A percentile compares a stretch with the other conserved stretches of the same genome.
phyloP scores from a whole-genome alignment of 768 basidiomycete genomes.

The Porphyrellus cyaneotinctus region DNA sequence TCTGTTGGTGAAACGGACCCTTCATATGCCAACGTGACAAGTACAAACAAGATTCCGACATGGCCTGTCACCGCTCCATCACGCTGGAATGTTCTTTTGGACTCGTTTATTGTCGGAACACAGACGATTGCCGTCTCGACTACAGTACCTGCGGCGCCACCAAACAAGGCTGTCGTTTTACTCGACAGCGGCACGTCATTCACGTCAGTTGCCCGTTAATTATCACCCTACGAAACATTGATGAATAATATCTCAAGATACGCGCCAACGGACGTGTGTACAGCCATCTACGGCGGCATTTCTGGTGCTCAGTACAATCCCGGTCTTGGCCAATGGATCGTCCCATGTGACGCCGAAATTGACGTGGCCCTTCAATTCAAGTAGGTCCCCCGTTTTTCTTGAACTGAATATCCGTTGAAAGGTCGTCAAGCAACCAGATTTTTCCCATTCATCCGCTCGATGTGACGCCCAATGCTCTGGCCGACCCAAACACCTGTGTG shows the following conservation, averaged over 20 bases:
- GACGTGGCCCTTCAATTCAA: slow-evolving; percentile 76
- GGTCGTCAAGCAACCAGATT: slow-evolving; percentile 54
- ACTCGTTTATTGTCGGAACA: slow-evolving; percentile 61
- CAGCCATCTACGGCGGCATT: slow-evolving; percentile 65
- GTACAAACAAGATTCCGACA: slow-evolving; percentile 59
- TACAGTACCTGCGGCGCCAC: slow-evolving; percentile 52
- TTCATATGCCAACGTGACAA: slow-evolving; percentile 55
- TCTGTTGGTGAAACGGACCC: slow-evolving; percentile 72
- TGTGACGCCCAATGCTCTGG: slow-evolving; percentile 47
- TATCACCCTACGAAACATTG: not conserved
- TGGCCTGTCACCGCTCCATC: slow-evolving; percentile 62
- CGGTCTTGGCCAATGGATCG: slow-evolving; percentile 55
- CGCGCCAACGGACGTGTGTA: slow-evolving; percentile 57
- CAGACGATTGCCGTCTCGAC: slow-evolving; percentile 51
- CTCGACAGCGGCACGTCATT: slow-evolving; percentile 83
- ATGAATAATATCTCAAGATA: slow-evolving; percentile 45
- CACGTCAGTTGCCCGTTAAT: slow-evolving; percentile 45
- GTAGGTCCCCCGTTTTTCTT: slow-evolving; percentile 38
- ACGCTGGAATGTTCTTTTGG: slow-evolving; percentile 76
- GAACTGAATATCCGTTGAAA: slow-evolving; percentile 11
- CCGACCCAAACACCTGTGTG: slow-evolving; percentile 51
- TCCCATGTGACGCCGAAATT: slow-evolving; percentile 73
- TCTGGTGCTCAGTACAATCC: slow-evolving; percentile 59
- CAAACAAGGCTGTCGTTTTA: slow-evolving; percentile 67
- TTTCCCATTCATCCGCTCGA: slow-evolving; percentile 82